A percentile compares a stretch with the other conserved stretches of the same genome.
Conservation (phyloP, 1,139 yeast genomes). For the Pichia sp. region DNA sequence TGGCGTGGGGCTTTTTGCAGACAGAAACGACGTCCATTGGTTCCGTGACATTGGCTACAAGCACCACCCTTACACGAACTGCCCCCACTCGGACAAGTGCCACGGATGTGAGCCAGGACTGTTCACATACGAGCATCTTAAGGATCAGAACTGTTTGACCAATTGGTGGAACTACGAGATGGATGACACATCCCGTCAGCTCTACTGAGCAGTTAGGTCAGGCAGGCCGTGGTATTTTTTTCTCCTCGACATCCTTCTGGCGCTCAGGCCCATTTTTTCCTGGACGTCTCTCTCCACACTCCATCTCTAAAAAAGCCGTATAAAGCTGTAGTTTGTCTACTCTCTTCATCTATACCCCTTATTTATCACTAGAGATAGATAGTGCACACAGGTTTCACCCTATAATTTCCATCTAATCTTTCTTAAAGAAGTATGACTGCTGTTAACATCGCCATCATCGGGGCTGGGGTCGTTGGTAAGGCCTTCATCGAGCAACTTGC, state of each 20-base stretch:
- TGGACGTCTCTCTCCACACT: background rate
- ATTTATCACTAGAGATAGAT: background rate
- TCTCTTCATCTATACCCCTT: background rate
- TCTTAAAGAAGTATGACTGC: conserved; percentile 35
- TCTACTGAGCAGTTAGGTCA: conserved; percentile 24
- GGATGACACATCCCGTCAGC: conserved; percentile 35
- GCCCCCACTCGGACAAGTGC: conserved; percentile 49
- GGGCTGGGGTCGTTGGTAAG: conserved; percentile 94
- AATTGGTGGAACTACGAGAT: conserved; percentile 65
- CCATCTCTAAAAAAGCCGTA: background rate
- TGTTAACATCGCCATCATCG: conserved; percentile 77
- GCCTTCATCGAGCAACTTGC: conserved; percentile 78
- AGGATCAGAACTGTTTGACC: conserved; percentile 67
- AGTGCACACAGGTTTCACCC: background rate
- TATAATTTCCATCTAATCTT: no score
- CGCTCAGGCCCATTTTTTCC: background rate
- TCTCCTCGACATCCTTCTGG: no score
- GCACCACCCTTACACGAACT: conserved; percentile 63
- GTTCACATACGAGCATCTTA: conserved; percentile 43
- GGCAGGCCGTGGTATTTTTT: no score
- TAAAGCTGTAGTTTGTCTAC: background rate
- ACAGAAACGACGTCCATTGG: conserved; percentile 71
- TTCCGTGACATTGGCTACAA: conserved; percentile 81
- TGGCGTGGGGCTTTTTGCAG: conserved; percentile 72
- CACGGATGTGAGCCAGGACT: conserved; percentile 42